Evolutionary conservation across 2,329 filamentous ascomycete genomes (phyloP).

Genomic region (Penicillium digitatum): DNA sequence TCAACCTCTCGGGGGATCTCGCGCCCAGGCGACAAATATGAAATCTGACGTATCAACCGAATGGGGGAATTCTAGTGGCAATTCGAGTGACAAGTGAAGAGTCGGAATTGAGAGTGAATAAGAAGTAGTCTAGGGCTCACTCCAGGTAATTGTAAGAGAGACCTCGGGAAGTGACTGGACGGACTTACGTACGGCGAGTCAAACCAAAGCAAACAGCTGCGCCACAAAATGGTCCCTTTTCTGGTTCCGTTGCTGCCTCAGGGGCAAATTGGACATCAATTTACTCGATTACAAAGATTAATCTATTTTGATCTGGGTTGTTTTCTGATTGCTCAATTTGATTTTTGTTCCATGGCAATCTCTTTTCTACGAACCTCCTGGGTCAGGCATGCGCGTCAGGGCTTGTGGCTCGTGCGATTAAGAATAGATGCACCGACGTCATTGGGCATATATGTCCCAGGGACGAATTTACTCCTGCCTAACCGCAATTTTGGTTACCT

Average conservation of each 20-base stretch:
- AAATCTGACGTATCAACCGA: conserved; percentile 28
- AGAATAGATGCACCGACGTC: conserved; percentile 28
- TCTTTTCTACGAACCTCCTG: not conserved
- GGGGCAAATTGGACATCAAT: conserved; percentile 15
- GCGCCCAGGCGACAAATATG: conserved; percentile 29
- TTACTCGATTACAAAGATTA: not conserved
- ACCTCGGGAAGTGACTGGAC: conserved; percentile 5
- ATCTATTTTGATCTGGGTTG: not conserved
- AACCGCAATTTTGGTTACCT: not conserved
- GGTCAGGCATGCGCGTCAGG: conserved; percentile 10
- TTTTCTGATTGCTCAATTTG: not conserved
- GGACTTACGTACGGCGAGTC: conserved; percentile 25
- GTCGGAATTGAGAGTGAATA: conserved; percentile 8
- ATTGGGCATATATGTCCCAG: conserved; percentile 18
- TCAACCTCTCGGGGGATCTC: conserved; percentile 28
- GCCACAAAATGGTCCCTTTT: conserved; percentile 19
- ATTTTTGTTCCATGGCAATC: not conserved
- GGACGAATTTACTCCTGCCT: conserved; percentile 4
- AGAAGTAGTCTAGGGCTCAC: conserved; percentile 1
- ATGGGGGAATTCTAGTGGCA: not conserved
- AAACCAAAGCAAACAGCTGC: conserved; percentile 26
- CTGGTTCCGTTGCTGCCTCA: conserved; percentile 16
- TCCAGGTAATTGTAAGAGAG: conserved; percentile 10
- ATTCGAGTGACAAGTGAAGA: not conserved
- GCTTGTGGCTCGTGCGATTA: conserved; percentile 21